These are phyloP conservation scores for Nigrospora osmanthi DNA, from an alignment of 2,329 filamentous ascomycete genomes.

Conservation along the genomic window DNA sequence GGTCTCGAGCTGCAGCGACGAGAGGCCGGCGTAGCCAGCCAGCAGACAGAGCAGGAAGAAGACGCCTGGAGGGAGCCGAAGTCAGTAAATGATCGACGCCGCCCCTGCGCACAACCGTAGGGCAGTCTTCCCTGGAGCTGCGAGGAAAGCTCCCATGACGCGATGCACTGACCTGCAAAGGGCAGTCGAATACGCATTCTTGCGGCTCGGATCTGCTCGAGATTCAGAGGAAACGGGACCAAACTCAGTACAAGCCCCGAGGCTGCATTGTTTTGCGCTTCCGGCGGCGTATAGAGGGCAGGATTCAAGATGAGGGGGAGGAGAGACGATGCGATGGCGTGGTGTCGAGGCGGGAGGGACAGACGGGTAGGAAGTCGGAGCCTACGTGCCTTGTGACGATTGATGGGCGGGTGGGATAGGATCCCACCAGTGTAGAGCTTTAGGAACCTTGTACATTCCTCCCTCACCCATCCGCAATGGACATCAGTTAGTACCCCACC, in stretches of 20 bases:
- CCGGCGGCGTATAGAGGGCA: too few relatives aligned
- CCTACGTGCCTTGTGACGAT: too few relatives aligned
- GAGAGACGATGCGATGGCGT: too few relatives aligned
- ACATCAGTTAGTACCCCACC: too few relatives aligned
- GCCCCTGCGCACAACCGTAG: neutral
- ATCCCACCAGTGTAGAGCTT: too few relatives aligned
- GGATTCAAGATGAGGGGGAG: too few relatives aligned
- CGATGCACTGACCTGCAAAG: constrained; percentile 65
- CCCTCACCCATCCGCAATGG: too few relatives aligned
- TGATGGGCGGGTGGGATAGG: too few relatives aligned
- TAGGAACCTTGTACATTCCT: too few relatives aligned
- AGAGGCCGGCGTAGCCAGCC: constrained; percentile 74
- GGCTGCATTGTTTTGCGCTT: neutral
- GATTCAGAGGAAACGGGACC: neutral
- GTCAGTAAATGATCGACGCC: neutral
- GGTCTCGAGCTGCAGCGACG: constrained; percentile 46
- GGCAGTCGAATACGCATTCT: constrained; percentile 79
- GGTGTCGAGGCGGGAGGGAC: too few relatives aligned
- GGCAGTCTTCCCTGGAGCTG: neutral
- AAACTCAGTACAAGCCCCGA: neutral
- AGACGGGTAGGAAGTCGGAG: too few relatives aligned
- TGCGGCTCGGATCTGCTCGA: neutral
- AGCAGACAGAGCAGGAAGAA: constrained; percentile 66
- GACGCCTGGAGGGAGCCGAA: constrained; percentile 40
- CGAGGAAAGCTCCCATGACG: neutral